Evolutionary conservation across 2,329 filamentous ascomycete genomes (phyloP).

Genomic region (Penicillium fuscoglaucum): DNA sequence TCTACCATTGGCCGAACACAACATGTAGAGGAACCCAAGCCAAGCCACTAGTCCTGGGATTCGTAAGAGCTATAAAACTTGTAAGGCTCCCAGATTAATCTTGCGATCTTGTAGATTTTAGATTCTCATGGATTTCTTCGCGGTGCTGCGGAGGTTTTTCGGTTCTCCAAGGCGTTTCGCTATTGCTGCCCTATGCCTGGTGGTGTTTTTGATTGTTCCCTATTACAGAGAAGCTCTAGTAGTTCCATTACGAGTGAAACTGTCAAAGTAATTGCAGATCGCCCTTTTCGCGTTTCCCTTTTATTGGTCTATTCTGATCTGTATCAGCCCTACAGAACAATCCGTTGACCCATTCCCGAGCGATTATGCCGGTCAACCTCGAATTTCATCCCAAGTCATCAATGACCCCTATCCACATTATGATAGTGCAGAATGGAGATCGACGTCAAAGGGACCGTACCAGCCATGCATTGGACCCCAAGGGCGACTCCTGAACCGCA

Average conservation of each 20-base stretch:
- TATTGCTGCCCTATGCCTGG: background rate
- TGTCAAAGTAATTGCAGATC: background rate
- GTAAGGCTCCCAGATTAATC: background rate
- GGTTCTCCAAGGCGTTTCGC: constrained; percentile 2
- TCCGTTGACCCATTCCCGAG: constrained; percentile 2
- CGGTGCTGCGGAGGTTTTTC: background rate
- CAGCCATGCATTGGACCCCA: constrained; percentile 11
- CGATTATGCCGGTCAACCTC: constrained; percentile 1
- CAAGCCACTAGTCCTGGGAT: background rate
- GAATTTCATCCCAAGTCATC: background rate
- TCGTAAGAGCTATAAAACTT: background rate
- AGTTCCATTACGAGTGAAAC: background rate
- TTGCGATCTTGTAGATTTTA: background rate
- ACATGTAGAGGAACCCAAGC: constrained; percentile 1
- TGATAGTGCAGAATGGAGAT: constrained; percentile 4
- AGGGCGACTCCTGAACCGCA: background rate
- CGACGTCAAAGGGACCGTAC: constrained; percentile 3
- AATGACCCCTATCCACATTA: constrained; percentile 16
- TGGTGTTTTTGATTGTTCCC: background rate
- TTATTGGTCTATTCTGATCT: constrained; percentile 1
- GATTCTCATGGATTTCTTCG: background rate
- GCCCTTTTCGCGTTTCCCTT: background rate
- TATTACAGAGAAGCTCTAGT: constrained; percentile 5
- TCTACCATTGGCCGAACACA: constrained; percentile 2
- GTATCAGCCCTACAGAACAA: constrained; percentile 1